These are phyloP conservation scores for Raddia guianensis DNA, from an alignment of 176 grass and related monocot species.

Conservation along the genomic window DNA sequence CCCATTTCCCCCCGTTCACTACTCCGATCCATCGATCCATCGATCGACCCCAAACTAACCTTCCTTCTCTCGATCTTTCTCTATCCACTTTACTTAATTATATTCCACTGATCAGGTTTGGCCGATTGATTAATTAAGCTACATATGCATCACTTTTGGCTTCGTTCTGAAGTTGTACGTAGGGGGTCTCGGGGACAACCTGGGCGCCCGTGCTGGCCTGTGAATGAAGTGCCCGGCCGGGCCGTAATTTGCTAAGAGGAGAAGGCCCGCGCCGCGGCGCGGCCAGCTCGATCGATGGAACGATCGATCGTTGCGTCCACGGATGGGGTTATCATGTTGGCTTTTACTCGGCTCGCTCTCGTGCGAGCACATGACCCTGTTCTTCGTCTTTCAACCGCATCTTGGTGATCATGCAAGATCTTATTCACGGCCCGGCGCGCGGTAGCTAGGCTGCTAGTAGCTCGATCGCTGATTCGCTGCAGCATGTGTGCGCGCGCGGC, in stretches of 20 bases:
- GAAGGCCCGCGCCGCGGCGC: not conserved
- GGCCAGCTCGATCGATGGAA: not conserved
- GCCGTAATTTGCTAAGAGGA: not conserved
- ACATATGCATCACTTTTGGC: not conserved
- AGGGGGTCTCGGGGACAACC: not conserved
- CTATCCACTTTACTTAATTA: not conserved
- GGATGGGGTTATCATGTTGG: slow-evolving; percentile 38
- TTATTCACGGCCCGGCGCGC: not conserved
- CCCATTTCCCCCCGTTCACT: not conserved
- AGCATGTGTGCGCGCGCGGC: not conserved
- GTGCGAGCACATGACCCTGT: slow-evolving; percentile 51
- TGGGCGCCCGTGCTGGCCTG: not conserved
- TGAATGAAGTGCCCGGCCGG: not conserved
- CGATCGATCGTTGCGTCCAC: not conserved
- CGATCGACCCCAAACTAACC: too few relatives aligned
- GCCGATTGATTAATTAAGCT: not conserved
- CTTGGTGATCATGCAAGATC: too few relatives aligned
- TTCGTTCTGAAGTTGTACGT: too few relatives aligned
- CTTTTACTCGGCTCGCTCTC: slow-evolving; percentile 39
- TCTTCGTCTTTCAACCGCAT: not conserved
- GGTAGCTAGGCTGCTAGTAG: not conserved
- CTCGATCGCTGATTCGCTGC: not conserved
- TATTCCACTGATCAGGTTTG: not conserved
- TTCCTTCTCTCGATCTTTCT: slow-evolving; percentile 12
- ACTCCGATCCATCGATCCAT: too few relatives aligned